Conservation (phyloP, 306 rosid genomes). For the Cucurbita pepo region DNA sequence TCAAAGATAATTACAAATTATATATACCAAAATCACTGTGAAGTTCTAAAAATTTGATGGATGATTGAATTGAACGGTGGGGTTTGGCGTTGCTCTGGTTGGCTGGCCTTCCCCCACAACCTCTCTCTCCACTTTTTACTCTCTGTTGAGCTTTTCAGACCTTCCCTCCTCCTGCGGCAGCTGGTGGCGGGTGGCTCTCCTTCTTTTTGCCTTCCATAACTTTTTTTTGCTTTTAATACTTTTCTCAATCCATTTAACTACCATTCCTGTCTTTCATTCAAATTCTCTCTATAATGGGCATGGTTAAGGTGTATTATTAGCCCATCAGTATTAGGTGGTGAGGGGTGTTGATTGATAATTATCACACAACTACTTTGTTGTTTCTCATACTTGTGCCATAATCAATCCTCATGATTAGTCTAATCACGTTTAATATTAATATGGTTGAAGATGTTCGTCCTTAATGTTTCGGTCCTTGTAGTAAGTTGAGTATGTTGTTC, state of each 20-base stretch:
- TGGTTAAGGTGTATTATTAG: not conserved
- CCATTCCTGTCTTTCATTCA: not conserved
- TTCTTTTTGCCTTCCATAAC: not conserved
- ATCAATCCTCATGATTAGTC: not conserved
- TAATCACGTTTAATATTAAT: not conserved
- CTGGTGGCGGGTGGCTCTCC: conserved; percentile 7
- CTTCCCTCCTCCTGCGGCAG: conserved; percentile 4
- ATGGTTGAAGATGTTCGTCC: not conserved
- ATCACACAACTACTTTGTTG: not conserved
- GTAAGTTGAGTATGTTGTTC: not conserved
- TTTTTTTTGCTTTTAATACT: not conserved
- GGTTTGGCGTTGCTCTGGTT: conserved; percentile 15
- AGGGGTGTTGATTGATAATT: not conserved
- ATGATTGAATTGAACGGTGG: conserved; percentile 2
- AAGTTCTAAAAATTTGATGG: not conserved
- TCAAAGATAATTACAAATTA: not conserved
- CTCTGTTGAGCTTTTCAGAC: conserved; percentile 10
- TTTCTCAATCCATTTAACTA: not conserved
- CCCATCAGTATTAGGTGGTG: not conserved
- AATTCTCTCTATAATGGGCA: not conserved
- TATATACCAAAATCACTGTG: not conserved
- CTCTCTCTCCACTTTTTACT: conserved; percentile 52
- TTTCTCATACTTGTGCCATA: not conserved
- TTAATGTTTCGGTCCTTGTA: not conserved
- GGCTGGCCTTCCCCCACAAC: conserved; percentile 16